Percentiles rank a stretch among this genome's conserved stretches.
These are phyloP conservation scores for Xylariaceae sp. DNA, from an alignment of 2,329 filamentous ascomycete genomes.

Conservation along the genomic window DNA sequence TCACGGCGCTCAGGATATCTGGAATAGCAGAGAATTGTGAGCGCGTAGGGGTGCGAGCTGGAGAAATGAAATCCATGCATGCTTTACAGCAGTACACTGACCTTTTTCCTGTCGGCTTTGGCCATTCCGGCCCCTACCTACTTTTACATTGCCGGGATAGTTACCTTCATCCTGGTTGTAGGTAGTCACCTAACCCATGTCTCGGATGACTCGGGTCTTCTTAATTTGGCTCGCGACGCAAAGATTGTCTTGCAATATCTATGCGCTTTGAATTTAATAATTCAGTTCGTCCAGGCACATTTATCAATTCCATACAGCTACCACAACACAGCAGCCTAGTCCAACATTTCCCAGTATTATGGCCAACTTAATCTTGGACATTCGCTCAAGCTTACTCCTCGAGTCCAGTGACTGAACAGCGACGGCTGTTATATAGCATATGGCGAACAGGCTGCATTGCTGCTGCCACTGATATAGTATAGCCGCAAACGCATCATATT, in stretches of 20 bases:
- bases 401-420: neutral
- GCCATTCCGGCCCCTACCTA: conserved; percentile 2
- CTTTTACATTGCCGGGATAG: conserved; percentile 8
- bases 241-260: neutral
- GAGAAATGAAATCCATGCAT: no score
- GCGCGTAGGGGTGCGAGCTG: no score
- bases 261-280: neutral
- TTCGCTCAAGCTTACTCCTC: no score
- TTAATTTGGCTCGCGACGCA: neutral
- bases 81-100: conserved; percentile 1
- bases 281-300: neutral
- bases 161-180: neutral
- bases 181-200: conserved; percentile 18
- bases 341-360: neutral
- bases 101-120: conserved; percentile 1
- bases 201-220: neutral
- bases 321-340: neutral
- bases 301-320: neutral
- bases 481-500: neutral
- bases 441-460: neutral
- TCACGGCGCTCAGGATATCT: no score
- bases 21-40: no score
- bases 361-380: neutral
- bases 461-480: neutral
- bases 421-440: neutral